Evolutionary conservation across 164 flowering plant species (phyloP).

Genomic region (Vitis rupestris): DNA sequence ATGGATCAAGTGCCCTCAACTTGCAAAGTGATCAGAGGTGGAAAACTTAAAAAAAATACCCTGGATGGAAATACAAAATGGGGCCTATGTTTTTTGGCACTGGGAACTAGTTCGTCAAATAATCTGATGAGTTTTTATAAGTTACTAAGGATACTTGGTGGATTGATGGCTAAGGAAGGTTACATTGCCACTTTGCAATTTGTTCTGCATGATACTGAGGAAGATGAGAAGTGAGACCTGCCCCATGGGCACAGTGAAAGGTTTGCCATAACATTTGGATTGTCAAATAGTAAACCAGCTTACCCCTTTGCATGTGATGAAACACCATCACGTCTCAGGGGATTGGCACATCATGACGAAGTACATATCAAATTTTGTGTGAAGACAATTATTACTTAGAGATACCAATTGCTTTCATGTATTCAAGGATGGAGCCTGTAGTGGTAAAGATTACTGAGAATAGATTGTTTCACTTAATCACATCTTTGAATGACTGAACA

Average conservation of each 20-base stretch:
- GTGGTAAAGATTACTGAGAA: slow-evolving; percentile 48
- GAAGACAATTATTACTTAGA: slow-evolving; percentile 40
- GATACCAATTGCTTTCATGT: slow-evolving; percentile 51
- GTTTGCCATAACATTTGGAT: slow-evolving; percentile 47
- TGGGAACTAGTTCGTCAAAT: slow-evolving; percentile 23
- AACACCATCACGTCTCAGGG: slow-evolving; percentile 45
- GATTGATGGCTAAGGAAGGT: slow-evolving; percentile 45
- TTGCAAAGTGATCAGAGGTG: slow-evolving; percentile 17
- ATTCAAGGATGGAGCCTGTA: slow-evolving; percentile 42
- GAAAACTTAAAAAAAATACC: slow-evolving; percentile 7
- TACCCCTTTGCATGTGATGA: slow-evolving; percentile 39
- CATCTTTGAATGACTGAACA: neutral
- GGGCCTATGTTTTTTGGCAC: slow-evolving; percentile 33
- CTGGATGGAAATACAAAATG: slow-evolving; percentile 41
- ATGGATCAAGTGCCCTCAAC: slow-evolving; percentile 36
- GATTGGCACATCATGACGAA: slow-evolving; percentile 47
- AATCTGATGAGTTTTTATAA: slow-evolving; percentile 24
- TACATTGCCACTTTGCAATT: slow-evolving; percentile 34
- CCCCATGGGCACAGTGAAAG: slow-evolving; percentile 48
- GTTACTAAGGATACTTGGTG: slow-evolving; percentile 24
- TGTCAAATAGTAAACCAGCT: slow-evolving; percentile 38
- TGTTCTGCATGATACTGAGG: slow-evolving; percentile 44
- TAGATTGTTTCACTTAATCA: neutral
- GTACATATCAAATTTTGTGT: slow-evolving; percentile 36
- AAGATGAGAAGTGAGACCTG: slow-evolving; percentile 41